phyloP scores from a whole-genome alignment of 768 basidiomycete species.

The Kondoa subrosea region DNA sequence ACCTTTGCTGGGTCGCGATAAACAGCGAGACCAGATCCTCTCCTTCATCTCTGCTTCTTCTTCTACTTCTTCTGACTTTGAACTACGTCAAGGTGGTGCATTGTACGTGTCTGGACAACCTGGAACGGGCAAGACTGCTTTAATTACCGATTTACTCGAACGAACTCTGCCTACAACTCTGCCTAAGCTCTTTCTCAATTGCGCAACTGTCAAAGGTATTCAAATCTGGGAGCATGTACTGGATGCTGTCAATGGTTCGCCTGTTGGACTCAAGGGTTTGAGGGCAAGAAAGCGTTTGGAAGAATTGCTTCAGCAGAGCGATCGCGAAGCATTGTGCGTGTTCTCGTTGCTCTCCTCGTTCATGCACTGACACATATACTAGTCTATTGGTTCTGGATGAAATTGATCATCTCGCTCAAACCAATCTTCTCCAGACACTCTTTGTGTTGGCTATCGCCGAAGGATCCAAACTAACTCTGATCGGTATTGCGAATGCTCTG shows the following conservation, averaged over 20 bases:
- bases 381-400: constrained; percentile 62
- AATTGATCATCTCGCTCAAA: constrained; percentile 57
- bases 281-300: constrained; percentile 28
- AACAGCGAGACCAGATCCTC: constrained; percentile 45
- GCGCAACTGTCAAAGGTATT: constrained; percentile 47
- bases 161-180: neutral
- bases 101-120: constrained; percentile 86
- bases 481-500: constrained; percentile 79
- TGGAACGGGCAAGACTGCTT: constrained; percentile 79
- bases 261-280: constrained; percentile 25
- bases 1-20: constrained; percentile 49
- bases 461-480: constrained; percentile 44
- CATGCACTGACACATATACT: constrained; percentile 17
- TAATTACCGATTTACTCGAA: constrained; percentile 50
- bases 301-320: constrained; percentile 25
- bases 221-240: constrained; percentile 50
- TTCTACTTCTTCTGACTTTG: constrained; percentile 28
- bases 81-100: neutral
- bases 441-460: constrained; percentile 51
- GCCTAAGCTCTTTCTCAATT: constrained; percentile 41
- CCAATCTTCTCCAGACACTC: constrained; percentile 44
- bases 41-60: constrained; percentile 45
- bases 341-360: constrained; percentile 30
- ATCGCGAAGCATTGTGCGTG: constrained; percentile 38
- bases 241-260: constrained; percentile 39